Evolutionary conservation across 768 basidiomycete genomes (phyloP), one percentile per base, ranked within the genome.

Genomic region (Boletus sp.): DNA sequence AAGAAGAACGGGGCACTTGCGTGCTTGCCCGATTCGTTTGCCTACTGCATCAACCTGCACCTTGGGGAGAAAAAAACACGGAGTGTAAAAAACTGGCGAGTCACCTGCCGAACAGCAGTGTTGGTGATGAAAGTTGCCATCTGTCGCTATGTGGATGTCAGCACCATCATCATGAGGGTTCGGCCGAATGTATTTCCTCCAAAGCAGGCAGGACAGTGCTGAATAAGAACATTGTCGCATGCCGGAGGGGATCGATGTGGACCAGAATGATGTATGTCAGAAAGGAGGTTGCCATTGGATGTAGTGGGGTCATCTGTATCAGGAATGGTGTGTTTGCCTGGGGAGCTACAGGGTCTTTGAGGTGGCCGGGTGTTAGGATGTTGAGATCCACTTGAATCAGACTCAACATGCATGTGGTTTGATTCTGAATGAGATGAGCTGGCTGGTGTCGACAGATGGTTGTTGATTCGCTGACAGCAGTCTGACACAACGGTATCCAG

Each of bases 121-220:
- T 4, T 37, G 29, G n/a, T 54, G 53, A 10, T 47, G 52, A 7
- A 54, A 54, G 33, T 54, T 54, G 12, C 52, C 36, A 30, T 54
- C 45, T 2, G 53, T 54, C 0, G 67, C 67, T 0, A 78, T 60
- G 36, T 77, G 75, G 9, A 78, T 64, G 53, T 78, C 74, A 1
- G 62, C 73, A 0, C 77, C 74, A 3, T 56, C 29, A n/a, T n/a
- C 1, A 10, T 3, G 7, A 64, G 33, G 5, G 55, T 14, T 1
- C 49, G 52, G 1, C 67, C 63, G 37, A 61, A 66, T 3, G n/a
- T 12, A 5, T 20, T 41, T 3, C 57, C 67, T 0, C 62, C 58
- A n/a, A 66, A 67, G 17, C 76, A 78, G 2, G 71, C 68, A 1
- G 75, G 67, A 45, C 74, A 75, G 3, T 68, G 62, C 11, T 69